Evolutionary conservation across 768 basidiomycete species (phyloP).

Genomic region (Melanogaster broomeanus): DNA sequence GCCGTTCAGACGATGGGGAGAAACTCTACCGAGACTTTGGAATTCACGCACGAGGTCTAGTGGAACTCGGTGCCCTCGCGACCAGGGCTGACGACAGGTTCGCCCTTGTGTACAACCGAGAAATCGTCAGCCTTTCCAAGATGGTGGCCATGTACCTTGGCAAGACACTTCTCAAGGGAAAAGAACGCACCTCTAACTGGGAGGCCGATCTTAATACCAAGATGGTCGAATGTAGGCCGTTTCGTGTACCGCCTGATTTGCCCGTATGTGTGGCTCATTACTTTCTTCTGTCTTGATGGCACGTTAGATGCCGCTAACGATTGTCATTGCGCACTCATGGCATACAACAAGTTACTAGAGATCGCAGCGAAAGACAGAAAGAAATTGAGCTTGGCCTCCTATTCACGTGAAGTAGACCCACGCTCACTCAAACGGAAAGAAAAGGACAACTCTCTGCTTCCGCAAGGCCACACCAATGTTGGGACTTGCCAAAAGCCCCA

Average conservation of each 20-base stretch:
- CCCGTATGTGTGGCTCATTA: background rate
- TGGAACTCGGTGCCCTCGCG: conserved; percentile 49
- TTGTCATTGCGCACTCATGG: conserved; percentile 46
- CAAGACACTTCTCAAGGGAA: conserved; percentile 43
- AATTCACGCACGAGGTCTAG: conserved; percentile 40
- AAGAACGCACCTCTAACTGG: conserved; percentile 51
- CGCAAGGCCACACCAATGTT: background rate
- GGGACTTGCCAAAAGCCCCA: background rate
- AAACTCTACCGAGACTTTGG: conserved; percentile 51
- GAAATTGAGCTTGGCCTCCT: conserved; percentile 18
- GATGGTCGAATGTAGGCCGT: conserved; percentile 40
- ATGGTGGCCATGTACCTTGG: conserved; percentile 45
- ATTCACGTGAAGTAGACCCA: conserved; percentile 30
- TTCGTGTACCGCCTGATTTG: background rate
- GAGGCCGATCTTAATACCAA: conserved; percentile 35
- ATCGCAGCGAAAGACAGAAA: conserved; percentile 28
- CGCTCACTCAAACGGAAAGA: conserved; percentile 1
- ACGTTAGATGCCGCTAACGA: conserved; percentile 53
- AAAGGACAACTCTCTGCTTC: background rate
- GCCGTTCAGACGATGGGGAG: conserved; percentile 43
- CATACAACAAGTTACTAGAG: conserved; percentile 39
- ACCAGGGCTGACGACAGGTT: conserved; percentile 40
- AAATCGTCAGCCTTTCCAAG: conserved; percentile 43
- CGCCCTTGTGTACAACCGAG: conserved; percentile 32
- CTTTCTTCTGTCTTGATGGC: background rate